Evolutionary conservation across 176 grass and related monocot genomes (phyloP).

Genomic region (Ensete glaucum): DNA sequence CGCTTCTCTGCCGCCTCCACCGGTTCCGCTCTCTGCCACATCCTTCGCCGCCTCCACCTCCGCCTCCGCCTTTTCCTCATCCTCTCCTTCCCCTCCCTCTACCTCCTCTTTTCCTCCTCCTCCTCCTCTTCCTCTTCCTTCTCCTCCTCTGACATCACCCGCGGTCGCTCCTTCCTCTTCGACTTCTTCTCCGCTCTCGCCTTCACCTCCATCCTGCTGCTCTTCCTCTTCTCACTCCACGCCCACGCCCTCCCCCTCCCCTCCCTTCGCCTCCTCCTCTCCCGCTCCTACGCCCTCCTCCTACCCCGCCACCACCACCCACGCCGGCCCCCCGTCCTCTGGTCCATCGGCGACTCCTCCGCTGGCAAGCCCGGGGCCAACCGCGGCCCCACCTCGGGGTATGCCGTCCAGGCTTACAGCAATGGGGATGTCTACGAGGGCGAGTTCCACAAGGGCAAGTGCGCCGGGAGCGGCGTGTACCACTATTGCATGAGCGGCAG

Average conservation of each 20-base stretch:
- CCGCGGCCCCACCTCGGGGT: conserved; percentile 43
- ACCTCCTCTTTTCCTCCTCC: conserved; percentile 52
- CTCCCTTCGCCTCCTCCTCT: conserved; percentile 26
- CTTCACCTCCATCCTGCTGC: conserved; percentile 69
- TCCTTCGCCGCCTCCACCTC: conserved; percentile 18
- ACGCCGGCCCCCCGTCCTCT: conserved; percentile 54
- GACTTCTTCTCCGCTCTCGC: conserved; percentile 86
- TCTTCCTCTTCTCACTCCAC: conserved; percentile 54
- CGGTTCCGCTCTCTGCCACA: conserved; percentile 6
- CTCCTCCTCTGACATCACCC: conserved; percentile 27
- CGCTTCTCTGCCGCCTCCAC: too few species aligned
- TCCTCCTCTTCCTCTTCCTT: conserved; percentile 55
- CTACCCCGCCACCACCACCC: conserved; percentile 23
- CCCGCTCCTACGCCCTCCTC: conserved; percentile 34
- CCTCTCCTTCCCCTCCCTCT: conserved; percentile 55
- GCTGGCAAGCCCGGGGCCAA: neutral
- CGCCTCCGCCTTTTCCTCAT: conserved; percentile 35
- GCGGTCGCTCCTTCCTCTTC: conserved; percentile 53
- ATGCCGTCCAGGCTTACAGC: conserved; percentile 71
- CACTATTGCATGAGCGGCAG: conserved; percentile 97
- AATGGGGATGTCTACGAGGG: conserved; percentile 91
- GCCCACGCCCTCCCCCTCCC: neutral
- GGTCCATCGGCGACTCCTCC: conserved; percentile 65
- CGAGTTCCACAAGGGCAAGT: conserved; percentile 59
- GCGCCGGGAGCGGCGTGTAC: conserved; percentile 80